Conservation (phyloP, 306 rosid species). For the Vigna nakashimae region DNA sequence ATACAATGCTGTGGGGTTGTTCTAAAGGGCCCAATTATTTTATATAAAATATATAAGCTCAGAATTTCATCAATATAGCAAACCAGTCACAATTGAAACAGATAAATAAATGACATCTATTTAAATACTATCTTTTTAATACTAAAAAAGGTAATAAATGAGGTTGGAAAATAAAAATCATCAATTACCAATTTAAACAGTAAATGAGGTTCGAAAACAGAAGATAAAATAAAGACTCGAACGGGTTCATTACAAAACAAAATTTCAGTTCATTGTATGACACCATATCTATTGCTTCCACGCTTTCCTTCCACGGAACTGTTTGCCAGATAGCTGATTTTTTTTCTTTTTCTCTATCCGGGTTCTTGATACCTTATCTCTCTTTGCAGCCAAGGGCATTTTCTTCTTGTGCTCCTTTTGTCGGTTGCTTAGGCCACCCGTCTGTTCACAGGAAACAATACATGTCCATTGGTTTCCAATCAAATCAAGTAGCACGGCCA, state of each 20-base stretch:
- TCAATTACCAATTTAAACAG: no score
- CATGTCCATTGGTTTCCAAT: background rate
- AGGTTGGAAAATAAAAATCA: no score
- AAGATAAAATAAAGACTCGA: no score
- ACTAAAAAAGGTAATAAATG: no score
- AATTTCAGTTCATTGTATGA: background rate
- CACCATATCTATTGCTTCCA: constrained; percentile 49
- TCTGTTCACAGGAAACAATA: constrained; percentile 53
- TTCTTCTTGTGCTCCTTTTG: constrained; percentile 88
- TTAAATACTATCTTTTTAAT: no score
- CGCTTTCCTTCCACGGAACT: constrained; percentile 81
- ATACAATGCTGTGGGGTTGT: background rate
- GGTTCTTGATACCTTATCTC: constrained; percentile 57
- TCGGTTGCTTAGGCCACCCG: constrained; percentile 84
- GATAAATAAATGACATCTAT: background rate
- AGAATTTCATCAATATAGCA: background rate
- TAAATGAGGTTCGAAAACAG: background rate
- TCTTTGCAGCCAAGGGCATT: constrained; percentile 82
- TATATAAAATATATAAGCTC: background rate
- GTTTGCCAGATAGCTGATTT: constrained; percentile 62
- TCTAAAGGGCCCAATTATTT: background rate
- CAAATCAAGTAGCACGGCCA: background rate
- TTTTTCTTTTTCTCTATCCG: constrained; percentile 63
- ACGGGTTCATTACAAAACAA: background rate
- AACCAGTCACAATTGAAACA: background rate